phyloP scores from a whole-genome alignment of 2,329 filamentous ascomycete species.

The Cryphonectria japonica region DNA sequence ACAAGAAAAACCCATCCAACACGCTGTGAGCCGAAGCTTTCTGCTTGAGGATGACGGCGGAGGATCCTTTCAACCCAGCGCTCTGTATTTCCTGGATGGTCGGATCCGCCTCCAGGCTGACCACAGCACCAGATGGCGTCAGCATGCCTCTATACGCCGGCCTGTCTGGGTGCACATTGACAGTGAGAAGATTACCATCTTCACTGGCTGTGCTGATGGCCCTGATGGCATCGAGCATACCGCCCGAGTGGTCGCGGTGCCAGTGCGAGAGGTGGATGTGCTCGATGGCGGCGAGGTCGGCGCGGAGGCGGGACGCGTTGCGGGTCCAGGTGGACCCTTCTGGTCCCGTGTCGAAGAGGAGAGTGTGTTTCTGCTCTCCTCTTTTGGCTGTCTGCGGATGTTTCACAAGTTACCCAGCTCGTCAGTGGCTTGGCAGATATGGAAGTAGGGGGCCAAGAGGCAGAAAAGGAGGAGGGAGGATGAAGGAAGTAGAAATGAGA shows the following conservation, averaged over 20 bases:
- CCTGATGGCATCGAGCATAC: slow-evolving; percentile 52
- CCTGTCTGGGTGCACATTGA: slow-evolving; percentile 57
- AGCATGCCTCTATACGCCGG: slow-evolving; percentile 54
- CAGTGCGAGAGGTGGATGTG: slow-evolving; percentile 55
- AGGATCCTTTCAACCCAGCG: slow-evolving; percentile 43
- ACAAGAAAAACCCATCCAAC: slow-evolving; percentile 53
- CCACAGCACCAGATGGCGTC: slow-evolving; percentile 40
- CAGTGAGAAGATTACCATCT: slow-evolving; percentile 37
- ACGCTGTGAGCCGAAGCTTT: slow-evolving; percentile 47
- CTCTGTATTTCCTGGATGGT: slow-evolving; percentile 50
- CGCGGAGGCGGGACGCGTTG: slow-evolving; percentile 50
- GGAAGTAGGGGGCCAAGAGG: no score
- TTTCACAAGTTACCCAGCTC: slow-evolving; percentile 29
- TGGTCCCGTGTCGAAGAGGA: slow-evolving; percentile 59
- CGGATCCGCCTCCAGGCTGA: slow-evolving; percentile 58
- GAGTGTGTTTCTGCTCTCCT: slow-evolving; percentile 46
- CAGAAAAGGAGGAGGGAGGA: no score
- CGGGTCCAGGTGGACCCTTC: slow-evolving; percentile 54
- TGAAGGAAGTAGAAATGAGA: neutral
- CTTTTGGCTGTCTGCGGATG: slow-evolving; percentile 48
- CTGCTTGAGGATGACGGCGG: slow-evolving; percentile 38
- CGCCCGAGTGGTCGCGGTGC: slow-evolving; percentile 60
- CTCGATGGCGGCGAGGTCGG: slow-evolving; percentile 49
- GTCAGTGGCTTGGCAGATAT: neutral
- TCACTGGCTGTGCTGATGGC: slow-evolving; percentile 47